Percentiles rank a stretch among this genome's conserved stretches.
Evolutionary conservation across 139 green algal species (phyloP).

Genomic region (Monoraphidium neglectum): DNA sequence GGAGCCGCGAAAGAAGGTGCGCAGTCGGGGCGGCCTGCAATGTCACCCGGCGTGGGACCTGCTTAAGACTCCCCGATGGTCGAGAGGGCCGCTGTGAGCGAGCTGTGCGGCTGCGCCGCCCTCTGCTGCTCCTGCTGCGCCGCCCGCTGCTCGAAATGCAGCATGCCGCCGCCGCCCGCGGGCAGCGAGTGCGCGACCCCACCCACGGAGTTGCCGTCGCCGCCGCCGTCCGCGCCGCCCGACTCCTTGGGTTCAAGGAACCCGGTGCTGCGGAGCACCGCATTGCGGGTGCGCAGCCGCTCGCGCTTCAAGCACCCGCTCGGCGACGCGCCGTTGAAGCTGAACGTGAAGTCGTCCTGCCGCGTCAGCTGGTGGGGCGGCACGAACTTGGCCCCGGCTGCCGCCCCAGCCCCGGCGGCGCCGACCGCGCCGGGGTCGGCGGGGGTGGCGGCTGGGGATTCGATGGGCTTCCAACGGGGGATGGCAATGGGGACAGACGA

Average conservation of each 20-base stretch:
- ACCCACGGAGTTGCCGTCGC: not conserved
- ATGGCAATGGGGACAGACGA: constrained; percentile 36
- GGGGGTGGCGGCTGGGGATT: not conserved
- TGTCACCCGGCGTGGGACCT: no score
- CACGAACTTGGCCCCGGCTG: constrained; percentile 30
- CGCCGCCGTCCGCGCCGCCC: not conserved
- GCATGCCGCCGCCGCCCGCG: not conserved
- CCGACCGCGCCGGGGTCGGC: not conserved
- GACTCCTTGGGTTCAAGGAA: constrained; percentile 41
- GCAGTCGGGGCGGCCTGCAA: no score
- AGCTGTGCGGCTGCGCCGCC: not conserved
- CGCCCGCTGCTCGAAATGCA: not conserved
- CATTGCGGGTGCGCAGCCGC: constrained; percentile 40
- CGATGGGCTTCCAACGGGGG: not conserved
- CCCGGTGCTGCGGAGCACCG: constrained; percentile 47
- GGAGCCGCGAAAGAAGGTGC: no score
- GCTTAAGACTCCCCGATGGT: constrained; percentile 34
- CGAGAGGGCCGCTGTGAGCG: constrained; percentile 28
- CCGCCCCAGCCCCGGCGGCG: not conserved
- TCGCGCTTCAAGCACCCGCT: constrained; percentile 38
- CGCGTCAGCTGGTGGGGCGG: constrained; percentile 39
- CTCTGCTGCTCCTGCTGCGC: not conserved
- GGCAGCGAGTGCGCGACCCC: not conserved
- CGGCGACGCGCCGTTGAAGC: constrained; percentile 29
- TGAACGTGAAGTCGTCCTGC: constrained; percentile 37